Base-by-base conservation (phyloP, 116 monocot genomes). In the Zostera marina region DNA sequence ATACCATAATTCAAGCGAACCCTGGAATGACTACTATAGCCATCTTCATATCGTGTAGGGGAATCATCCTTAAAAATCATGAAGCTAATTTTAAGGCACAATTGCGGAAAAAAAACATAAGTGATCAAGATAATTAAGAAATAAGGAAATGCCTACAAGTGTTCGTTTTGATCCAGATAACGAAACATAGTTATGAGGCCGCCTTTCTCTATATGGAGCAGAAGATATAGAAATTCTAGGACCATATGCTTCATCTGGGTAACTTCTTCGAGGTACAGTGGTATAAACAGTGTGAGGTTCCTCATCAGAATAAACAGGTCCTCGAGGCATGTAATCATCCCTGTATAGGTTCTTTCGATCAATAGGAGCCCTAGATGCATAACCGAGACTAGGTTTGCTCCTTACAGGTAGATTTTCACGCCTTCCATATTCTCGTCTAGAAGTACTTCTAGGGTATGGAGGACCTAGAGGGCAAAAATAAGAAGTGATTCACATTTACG, bases 81-180 rank as follows among this genome's bases (percentile, higher is more conserved):
- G 5, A 32, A 32, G 1, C 32, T 32, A 32, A 32, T 32, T 32
- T 32, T 3, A 32, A 32, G 2, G 32, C 7, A 63, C 22, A 9
- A 52, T 7, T 54, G 40, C 9, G 8, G 11, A 38, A 21, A 13
- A 44, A 14, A 14, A 19, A 15, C 59, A 38, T 5, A 12, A 8
- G 42, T 54, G 41, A 64, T 71, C 47, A 13, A 39, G 63, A 41
- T 4, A 9, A 22, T 3, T 22, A 22, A 54, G 52, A 19, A 45
- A 46, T 39, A 11, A 12, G 57, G 64, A 7, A 45, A 44, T 26
- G 41, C 68, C 63, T 8, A 96, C 84, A 77, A 88, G 82, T 14
- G 88, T 72, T 5, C 94, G 85, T 63, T 88, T 96, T 32, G 76
- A 69, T 58, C 94, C 85, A 65, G 82, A 63, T 64, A 88, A 22